Conservation (phyloP, 106 monocot species). For the Posidonia australis region DNA sequence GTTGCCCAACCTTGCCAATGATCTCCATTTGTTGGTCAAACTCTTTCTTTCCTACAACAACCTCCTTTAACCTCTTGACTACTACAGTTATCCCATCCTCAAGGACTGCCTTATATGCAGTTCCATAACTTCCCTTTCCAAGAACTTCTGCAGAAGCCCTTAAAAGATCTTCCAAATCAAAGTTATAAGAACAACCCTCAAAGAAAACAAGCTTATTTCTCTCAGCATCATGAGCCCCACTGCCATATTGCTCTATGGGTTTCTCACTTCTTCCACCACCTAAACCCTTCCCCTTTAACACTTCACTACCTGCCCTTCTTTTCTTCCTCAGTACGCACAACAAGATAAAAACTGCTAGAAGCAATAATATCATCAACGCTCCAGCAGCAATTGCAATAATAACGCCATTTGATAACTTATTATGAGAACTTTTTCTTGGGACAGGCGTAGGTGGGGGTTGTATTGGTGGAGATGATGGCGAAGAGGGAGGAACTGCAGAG, state of each 20-base stretch:
- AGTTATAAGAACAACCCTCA: slow-evolving; percentile 72
- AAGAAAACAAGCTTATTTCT: slow-evolving; percentile 89
- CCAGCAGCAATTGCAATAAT: slow-evolving; percentile 66
- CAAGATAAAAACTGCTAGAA: slow-evolving; percentile 32
- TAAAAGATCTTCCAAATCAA: slow-evolving; percentile 88
- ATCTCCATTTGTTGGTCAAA: slow-evolving; percentile 98
- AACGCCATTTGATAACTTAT: slow-evolving; percentile 28
- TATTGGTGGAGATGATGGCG: slow-evolving; percentile 10
- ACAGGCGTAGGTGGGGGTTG: slow-evolving; percentile 7
- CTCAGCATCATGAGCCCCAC: slow-evolving; percentile 72
- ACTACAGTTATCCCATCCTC: slow-evolving; percentile 91
- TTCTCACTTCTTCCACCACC: slow-evolving; percentile 49
- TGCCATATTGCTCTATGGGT: slow-evolving; percentile 56
- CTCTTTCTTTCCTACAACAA: slow-evolving; percentile 72
- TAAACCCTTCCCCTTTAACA: slow-evolving; percentile 36
- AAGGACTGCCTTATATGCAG: slow-evolving; percentile 88
- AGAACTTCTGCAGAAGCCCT: slow-evolving; percentile 97
- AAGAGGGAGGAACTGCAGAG: slow-evolving; percentile 33
- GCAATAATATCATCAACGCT: slow-evolving; percentile 32
- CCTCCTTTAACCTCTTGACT: slow-evolving; percentile 90
- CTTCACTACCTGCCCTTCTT: slow-evolving; percentile 7
- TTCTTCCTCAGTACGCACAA: slow-evolving; percentile 45
- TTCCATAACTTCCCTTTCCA: slow-evolving; percentile 94
- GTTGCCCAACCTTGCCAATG: slow-evolving; percentile 62
- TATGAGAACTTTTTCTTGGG: slow-evolving; percentile 30